These are phyloP conservation scores for Amanita muscaria DNA, from an alignment of 768 basidiomycete genomes.

Conservation along the genomic window DNA sequence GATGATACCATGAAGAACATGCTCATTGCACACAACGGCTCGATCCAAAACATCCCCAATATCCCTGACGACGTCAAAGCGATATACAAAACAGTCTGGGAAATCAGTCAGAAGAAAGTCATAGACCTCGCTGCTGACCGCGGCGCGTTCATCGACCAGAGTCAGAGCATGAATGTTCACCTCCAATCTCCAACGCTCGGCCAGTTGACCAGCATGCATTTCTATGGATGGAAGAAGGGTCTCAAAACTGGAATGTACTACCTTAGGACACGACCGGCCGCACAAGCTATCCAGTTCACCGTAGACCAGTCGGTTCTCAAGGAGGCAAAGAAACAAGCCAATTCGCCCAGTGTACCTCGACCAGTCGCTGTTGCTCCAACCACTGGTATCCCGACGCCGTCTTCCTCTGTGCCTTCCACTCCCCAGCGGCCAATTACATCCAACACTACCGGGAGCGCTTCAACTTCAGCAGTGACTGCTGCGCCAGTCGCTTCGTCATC, in stretches of 20 bases:
- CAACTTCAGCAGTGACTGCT: neutral
- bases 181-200: conserved; percentile 81
- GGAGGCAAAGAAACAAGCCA: conserved; percentile 43
- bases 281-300: conserved; percentile 96
- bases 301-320: conserved; percentile 78
- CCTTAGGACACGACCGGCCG: conserved; percentile 88
- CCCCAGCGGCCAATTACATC: neutral
- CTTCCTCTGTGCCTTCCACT: conserved; percentile 12
- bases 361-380: conserved; percentile 16
- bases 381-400: conserved; percentile 24
- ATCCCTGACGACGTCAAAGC: conserved; percentile 91
- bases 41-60: conserved; percentile 75
- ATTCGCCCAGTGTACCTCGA: conserved; percentile 17
- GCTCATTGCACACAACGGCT: conserved; percentile 95
- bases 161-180: conserved; percentile 91
- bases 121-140: conserved; percentile 98
- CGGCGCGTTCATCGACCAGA: conserved; percentile 96
- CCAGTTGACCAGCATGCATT: conserved; percentile 94
- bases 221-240: conserved; percentile 99
- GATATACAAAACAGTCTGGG: conserved; percentile 99
- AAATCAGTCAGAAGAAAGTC: conserved; percentile 97
- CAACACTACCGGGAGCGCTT: neutral
- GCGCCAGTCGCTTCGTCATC: conserved; percentile 5
- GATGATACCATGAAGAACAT: conserved; percentile 98
- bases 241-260: conserved; percentile 99